phyloP scores from a whole-genome alignment of 306 rosid genomes.

The Sicyos baderoa region DNA sequence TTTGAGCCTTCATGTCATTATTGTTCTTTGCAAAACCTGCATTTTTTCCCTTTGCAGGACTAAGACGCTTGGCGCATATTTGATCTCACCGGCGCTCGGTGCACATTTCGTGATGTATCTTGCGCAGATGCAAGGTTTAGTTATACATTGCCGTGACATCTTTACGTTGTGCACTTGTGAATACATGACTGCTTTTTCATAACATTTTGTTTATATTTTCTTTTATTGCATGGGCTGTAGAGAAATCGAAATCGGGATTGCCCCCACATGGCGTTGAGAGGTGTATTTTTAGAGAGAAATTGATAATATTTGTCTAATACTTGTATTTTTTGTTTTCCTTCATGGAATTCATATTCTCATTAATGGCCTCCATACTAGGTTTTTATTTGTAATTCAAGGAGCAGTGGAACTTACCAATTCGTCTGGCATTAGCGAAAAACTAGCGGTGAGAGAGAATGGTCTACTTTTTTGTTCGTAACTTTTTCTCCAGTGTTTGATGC shows the following conservation, averaged over 20 bases:
- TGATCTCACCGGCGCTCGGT: slow-evolving; percentile 70
- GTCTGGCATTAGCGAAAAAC: slow-evolving; percentile 31
- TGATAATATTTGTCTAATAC: not conserved
- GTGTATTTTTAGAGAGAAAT: slow-evolving; percentile 23
- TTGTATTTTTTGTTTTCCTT: too few species aligned
- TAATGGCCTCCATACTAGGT: slow-evolving; percentile 39
- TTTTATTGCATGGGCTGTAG: slow-evolving; percentile 35
- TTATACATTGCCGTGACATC: slow-evolving; percentile 7
- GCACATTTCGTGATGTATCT: slow-evolving; percentile 87
- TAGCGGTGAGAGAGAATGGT: slow-evolving; percentile 41
- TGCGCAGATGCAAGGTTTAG: slow-evolving; percentile 79
- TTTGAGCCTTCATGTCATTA: not conserved
- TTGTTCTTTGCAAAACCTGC: not conserved
- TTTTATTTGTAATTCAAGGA: slow-evolving; percentile 84
- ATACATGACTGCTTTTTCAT: not conserved
- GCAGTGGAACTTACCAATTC: slow-evolving; percentile 39
- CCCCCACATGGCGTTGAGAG: slow-evolving; percentile 64
- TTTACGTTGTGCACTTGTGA: not conserved
- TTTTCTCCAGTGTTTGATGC: not conserved
- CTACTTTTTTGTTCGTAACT: slow-evolving; percentile 10
- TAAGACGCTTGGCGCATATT: slow-evolving; percentile 63
- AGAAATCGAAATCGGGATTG: slow-evolving; percentile 56
- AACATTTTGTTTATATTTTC: slow-evolving; percentile 24
- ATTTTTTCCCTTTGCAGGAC: slow-evolving; percentile 37
- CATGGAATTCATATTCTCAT: slow-evolving; percentile 20